Base-by-base conservation (phyloP, 768 basidiomycete genomes). In the Calvatia gigantea region DNA sequence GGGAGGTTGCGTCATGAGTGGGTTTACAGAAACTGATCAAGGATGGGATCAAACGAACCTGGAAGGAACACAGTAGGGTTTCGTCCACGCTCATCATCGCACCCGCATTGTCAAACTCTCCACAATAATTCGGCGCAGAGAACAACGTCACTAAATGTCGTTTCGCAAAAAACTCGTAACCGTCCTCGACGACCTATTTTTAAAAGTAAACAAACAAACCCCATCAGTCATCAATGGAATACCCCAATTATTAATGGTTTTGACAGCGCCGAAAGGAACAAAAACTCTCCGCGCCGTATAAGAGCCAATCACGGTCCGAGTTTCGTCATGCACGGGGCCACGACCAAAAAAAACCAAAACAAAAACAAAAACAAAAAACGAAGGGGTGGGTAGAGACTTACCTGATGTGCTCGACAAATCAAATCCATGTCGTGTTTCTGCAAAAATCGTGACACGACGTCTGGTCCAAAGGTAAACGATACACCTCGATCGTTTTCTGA, bases 81-180 rank as follows among this genome's bases (percentile, higher is more conserved):
- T 98, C 96, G 65, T 98, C 96, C 39, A 99, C 96, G 65, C 91
- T 94, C 96, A 98, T 99, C 96, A 99, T 99, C 31, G 96, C 96
- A 33, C 96, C 96, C 3, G 96, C 95, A 70, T 99, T 99, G 72
- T 99, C 96, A 66, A 99, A 99, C 76, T 98, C 91, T 60, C 93
- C 90, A 64, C 89, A 92, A 66, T 93, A 92, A 76, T 93, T 92
- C 57, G 96, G 96, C 49, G 96, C 96, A 21, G 94, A 96, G 77
- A 98, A 98, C 42, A 98, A 71, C 39, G 96, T 98, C 61, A 98
- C 96, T 62, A 98, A 73, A 75, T 96, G 94, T 61, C 96, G 82
- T 75, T 98, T 98, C 43, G 95, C 95, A 66, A 98, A 98, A 75
- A 98, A 98, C 70, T 98, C 96, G 71, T 98, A 98, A 37, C 96